Conservation (phyloP, 1,284 basidiomycete genomes). For the Ganoderma sinense region DNA sequence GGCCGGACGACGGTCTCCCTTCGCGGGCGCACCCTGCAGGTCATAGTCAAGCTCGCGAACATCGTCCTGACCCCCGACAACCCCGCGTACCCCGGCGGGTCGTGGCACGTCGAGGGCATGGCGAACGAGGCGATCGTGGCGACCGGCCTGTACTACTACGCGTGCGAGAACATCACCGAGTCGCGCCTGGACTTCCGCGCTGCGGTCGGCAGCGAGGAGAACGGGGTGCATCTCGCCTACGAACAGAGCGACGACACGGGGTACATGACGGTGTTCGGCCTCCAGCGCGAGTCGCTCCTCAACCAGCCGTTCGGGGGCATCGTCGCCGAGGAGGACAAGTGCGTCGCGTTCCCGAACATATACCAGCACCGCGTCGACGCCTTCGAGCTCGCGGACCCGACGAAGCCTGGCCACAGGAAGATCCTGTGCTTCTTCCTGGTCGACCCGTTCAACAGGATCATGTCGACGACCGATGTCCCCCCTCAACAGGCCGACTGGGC, state of each 20-base stretch:
- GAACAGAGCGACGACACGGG: neutral
- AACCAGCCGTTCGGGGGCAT: neutral
- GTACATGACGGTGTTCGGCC: neutral
- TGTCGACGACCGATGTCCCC: slow-evolving; percentile 30
- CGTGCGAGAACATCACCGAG: slow-evolving; percentile 27
- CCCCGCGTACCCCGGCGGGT: slow-evolving; percentile 15
- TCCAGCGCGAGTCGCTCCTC: neutral
- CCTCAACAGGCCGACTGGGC: slow-evolving; percentile 29
- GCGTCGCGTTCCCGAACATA: neutral
- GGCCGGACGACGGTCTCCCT: neutral
- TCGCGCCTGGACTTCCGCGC: slow-evolving; percentile 25
- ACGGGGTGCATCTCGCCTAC: neutral
- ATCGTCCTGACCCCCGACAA: slow-evolving; percentile 1
- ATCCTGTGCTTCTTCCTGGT: slow-evolving; percentile 45
- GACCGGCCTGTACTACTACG: slow-evolving; percentile 6
- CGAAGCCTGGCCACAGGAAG: slow-evolving; percentile 43
- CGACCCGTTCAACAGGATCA: slow-evolving; percentile 34
- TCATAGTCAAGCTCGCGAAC: neutral
- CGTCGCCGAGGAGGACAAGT: neutral
- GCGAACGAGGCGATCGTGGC: slow-evolving; percentile 56
- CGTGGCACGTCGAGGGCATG: slow-evolving; percentile 44
- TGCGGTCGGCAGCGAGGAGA: neutral
- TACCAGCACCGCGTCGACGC: slow-evolving; percentile 45
- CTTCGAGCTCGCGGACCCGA: slow-evolving; percentile 39
- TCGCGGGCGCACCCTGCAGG: neutral